A percentile compares a stretch with the other conserved stretches of the same genome.
phyloP scores from a whole-genome alignment of 371 early-diverging fungal genomes.

The Mortierella polycephala region DNA sequence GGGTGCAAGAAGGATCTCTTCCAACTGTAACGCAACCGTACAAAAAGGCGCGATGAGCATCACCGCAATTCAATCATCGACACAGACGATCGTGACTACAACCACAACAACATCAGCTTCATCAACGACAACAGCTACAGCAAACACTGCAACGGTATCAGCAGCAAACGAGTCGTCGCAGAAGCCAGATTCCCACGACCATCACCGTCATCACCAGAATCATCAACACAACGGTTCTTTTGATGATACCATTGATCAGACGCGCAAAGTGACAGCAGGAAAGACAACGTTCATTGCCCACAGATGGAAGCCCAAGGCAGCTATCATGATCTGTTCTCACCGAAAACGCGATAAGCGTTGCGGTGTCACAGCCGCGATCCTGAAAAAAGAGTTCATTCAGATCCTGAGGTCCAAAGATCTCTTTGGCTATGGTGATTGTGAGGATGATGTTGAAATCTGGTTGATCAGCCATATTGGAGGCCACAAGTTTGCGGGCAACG shows the following conservation, averaged over 20 bases:
- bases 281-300: constrained; percentile 60
- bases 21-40: neutral
- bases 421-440: constrained; percentile 53
- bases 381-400: constrained; percentile 74
- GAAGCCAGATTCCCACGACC: constrained; percentile 2
- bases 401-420: constrained; percentile 69
- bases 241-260: constrained; percentile 2
- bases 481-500: constrained; percentile 86
- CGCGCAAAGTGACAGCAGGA: constrained; percentile 38
- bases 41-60: too few species aligned
- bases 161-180: neutral
- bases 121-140: neutral
- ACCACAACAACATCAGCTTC: neutral
- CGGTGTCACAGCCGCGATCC: constrained; percentile 79
- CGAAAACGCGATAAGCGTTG: constrained; percentile 84
- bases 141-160: neutral
- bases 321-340: constrained; percentile 84
- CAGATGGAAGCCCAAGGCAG: constrained; percentile 56
- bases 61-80: too few species aligned
- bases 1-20: neutral
- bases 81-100: too few species aligned
- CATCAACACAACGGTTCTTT: constrained; percentile 3
- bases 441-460: constrained; percentile 63
- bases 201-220: constrained; percentile 9
- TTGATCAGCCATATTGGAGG: constrained; percentile 81